phyloP scores from a whole-genome alignment of 805 yeast species.

The Hyphopichia homilentoma region DNA sequence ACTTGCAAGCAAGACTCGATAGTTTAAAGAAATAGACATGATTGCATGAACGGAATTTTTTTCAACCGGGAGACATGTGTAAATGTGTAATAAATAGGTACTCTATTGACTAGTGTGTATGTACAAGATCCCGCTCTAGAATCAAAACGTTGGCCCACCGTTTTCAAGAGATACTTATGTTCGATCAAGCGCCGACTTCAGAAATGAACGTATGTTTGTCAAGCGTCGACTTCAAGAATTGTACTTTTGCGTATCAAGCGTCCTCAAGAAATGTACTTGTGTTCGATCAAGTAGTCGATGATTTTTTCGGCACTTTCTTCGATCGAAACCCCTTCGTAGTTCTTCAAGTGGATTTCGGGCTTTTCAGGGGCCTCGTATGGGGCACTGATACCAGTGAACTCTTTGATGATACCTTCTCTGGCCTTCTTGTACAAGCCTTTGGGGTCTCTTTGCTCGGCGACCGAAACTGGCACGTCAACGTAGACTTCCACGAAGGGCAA shows the following conservation, averaged over 20 bases:
- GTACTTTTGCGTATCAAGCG: too few species aligned
- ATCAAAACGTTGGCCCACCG: too few species aligned
- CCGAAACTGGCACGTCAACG: slow-evolving; percentile 89
- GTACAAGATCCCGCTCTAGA: too few species aligned
- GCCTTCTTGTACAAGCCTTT: slow-evolving; percentile 97
- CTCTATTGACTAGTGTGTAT: too few species aligned
- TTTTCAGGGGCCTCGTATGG: slow-evolving; percentile 90
- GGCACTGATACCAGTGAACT: slow-evolving; percentile 93
- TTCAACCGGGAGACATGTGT: too few species aligned
- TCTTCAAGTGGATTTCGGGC: slow-evolving; percentile 80
- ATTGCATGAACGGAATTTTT: too few species aligned
- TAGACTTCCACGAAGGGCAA: slow-evolving; percentile 87
- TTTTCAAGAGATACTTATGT: too few species aligned
- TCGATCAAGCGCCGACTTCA: too few species aligned
- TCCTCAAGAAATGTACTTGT: slow-evolving; percentile 35
- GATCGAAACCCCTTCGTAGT: slow-evolving; percentile 58
- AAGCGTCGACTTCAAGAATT: too few species aligned
- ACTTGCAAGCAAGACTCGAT: slow-evolving; percentile 82
- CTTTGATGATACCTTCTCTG: slow-evolving; percentile 88
- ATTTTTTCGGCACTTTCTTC: slow-evolving; percentile 80
- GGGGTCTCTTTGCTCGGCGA: slow-evolving; percentile 96
- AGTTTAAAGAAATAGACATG: slow-evolving; percentile 58
- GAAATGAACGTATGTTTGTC: too few species aligned
- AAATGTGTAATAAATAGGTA: too few species aligned
- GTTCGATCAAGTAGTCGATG: slow-evolving; percentile 58